Conservation (phyloP, 768 basidiomycete species). For the Megacollybia marginata region DNA sequence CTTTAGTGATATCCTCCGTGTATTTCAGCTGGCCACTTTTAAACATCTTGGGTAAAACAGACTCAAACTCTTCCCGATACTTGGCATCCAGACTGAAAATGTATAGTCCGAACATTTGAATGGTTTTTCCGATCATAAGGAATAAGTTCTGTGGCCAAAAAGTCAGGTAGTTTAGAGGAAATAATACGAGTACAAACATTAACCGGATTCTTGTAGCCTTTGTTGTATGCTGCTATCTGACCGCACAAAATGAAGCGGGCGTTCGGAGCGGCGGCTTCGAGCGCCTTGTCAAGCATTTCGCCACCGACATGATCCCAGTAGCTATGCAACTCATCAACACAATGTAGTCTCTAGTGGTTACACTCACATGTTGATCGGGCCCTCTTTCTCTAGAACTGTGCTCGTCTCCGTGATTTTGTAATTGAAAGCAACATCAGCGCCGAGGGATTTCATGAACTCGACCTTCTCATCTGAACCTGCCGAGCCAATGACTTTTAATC, state of each 20-base stretch:
- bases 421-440: conserved; percentile 66
- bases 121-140: background rate
- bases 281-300: conserved; percentile 47
- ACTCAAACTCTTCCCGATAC: conserved; percentile 22
- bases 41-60: conserved; percentile 20
- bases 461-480: conserved; percentile 75
- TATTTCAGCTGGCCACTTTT: conserved; percentile 24
- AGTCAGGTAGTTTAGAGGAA: background rate
- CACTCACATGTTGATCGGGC: conserved; percentile 36
- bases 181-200: background rate
- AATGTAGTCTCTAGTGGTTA: background rate
- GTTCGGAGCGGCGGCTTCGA: conserved; percentile 33
- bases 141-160: background rate
- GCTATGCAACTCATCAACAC: conserved; percentile 6
- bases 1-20: conserved; percentile 20
- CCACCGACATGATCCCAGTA: conserved; percentile 60
- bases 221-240: conserved; percentile 24
- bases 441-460: conserved; percentile 48
- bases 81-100: conserved; percentile 9
- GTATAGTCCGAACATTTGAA: background rate
- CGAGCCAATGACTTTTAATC: conserved; percentile 60
- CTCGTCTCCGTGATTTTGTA: conserved; percentile 54
- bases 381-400: conserved; percentile 48
- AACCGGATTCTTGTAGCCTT: background rate
- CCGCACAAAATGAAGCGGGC: conserved; percentile 40